Evolutionary conservation across 108 stramenopile genomes (phyloP).

Genomic region (Aurantiochytrium sp.): DNA sequence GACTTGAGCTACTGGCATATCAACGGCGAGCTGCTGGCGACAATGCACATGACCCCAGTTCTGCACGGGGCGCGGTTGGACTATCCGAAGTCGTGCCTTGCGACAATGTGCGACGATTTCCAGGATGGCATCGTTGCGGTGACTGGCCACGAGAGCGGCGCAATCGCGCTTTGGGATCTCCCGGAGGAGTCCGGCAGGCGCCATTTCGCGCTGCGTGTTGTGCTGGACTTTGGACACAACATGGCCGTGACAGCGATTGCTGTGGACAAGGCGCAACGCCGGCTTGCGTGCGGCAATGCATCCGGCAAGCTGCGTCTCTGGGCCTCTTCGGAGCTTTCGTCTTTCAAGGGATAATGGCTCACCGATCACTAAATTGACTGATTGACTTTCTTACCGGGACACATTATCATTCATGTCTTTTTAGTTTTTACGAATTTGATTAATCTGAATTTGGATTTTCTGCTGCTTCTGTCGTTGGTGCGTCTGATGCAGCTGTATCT

Average conservation of each 20-base stretch:
- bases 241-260: not conserved
- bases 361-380: not conserved
- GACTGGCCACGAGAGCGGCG: not conserved
- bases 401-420: not conserved
- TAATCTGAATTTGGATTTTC: no score
- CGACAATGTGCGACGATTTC: not conserved
- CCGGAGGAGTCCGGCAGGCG: not conserved
- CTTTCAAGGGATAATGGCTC: not conserved
- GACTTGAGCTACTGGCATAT: not conserved
- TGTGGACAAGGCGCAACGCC: conserved; percentile 1
- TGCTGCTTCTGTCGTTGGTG: no score
- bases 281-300: not conserved
- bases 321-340: not conserved
- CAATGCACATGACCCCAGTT: not conserved
- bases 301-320: not conserved
- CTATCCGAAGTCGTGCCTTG: not conserved
- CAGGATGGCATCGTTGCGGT: not conserved
- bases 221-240: not conserved
- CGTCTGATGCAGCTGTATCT: no score
- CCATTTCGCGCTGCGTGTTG: not conserved
- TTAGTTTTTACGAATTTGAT: no score
- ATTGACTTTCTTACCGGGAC: not conserved
- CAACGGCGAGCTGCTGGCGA: not conserved
- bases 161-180: not conserved
- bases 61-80: not conserved